Evolutionary conservation across 1,284 basidiomycete species (phyloP), one percentile per base, ranked within the genome.

Genomic region (Chalciporus sp.): DNA sequence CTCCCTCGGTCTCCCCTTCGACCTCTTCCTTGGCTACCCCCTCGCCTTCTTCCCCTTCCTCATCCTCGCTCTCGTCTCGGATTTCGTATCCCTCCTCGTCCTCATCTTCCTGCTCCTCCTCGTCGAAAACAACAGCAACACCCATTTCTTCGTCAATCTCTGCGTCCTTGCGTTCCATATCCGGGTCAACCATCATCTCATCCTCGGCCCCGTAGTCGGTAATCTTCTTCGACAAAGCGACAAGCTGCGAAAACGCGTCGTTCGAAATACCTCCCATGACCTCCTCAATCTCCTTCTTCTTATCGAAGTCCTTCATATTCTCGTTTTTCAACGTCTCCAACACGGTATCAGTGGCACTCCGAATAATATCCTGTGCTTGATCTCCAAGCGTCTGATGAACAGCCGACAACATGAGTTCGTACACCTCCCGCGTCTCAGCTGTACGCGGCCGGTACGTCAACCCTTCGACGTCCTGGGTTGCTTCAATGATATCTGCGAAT

Each of bases 51-150:
- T 81, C 85, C 7, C 86, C 89, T 1, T 88, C 86, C 6, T 90
- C 88, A 1, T 88, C 89, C 31, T 91, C 90, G 1, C 83, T 84
- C 53, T 89, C 90, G 0, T 92, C 92, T 26, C 83, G 79, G 54
- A 94, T 82, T 65, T 92, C 90, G 56, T 81, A 93, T 5, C 89
- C 88, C 52, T 94, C 92, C 0, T 94, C 92, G 1, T 94, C 94
- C 3, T 95, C 92, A 7, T 94, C 90, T 27, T 94, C 91, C 61
- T 92, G 84, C 57, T 95, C 95, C 60, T 98, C 95, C 62, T 98
- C 95, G 62, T 97, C 96, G 58, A 98, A 98, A 10, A 96, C 88
- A 6, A 98, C 95, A 0, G 94, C 95, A 2, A 98, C 95, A 23
- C 95, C 95, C 53, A 91, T 86, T 63, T 97, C 95, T 50, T 95